Conservation (phyloP, 2,329 filamentous ascomycete species). For the Colletotrichum kahawae region DNA sequence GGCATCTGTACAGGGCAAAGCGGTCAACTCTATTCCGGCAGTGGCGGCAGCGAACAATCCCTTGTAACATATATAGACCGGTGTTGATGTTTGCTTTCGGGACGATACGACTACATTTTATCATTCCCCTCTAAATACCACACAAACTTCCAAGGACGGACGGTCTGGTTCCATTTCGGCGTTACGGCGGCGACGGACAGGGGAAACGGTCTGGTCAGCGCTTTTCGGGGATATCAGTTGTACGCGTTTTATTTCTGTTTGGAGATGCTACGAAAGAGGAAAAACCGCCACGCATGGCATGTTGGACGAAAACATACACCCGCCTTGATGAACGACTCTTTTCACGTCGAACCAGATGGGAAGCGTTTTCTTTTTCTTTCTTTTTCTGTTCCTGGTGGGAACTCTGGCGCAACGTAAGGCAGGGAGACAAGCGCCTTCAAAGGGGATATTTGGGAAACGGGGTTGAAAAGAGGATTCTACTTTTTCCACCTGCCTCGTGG, state of each 20-base stretch:
- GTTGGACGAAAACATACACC: not conserved
- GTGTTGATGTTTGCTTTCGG: not conserved
- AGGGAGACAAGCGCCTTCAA: not conserved
- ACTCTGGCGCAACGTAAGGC: conserved; percentile 4
- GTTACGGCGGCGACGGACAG: conserved; percentile 13
- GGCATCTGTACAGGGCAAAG: conserved; percentile 2
- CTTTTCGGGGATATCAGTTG: not conserved
- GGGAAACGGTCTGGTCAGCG: not conserved
- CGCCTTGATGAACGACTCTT: not conserved
- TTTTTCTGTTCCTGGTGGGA: not conserved
- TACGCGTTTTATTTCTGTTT: not conserved
- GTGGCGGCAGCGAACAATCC: conserved; percentile 7
- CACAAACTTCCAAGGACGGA: not conserved
- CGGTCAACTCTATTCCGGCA: conserved; percentile 6
- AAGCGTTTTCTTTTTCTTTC: not conserved
- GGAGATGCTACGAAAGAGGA: not conserved
- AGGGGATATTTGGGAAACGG: not conserved
- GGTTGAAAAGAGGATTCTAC: not conserved
- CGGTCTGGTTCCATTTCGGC: conserved; percentile 9
- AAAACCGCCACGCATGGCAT: not conserved
- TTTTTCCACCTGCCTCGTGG: not conserved
- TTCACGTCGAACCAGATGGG: not conserved
- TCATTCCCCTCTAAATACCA: conserved; percentile 2
- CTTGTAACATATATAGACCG: conserved; percentile 40
- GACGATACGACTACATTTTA: not conserved